Evolutionary conservation across 1,139 yeast species (phyloP).

Genomic region (Zygoascus sp.): DNA sequence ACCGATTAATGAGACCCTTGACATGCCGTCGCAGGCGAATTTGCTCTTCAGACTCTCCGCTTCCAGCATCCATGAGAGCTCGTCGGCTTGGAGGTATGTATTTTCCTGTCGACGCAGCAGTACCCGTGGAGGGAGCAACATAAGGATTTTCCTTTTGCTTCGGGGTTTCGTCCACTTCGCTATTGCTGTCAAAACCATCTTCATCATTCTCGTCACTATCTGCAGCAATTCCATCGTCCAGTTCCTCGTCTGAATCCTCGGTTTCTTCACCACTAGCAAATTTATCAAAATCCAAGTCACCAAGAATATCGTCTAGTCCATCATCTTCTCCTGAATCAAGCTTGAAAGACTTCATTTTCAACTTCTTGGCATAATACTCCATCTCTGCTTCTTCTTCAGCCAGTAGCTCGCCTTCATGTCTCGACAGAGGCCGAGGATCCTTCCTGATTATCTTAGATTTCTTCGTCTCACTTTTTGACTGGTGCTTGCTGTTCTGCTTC

Average conservation of each 20-base stretch:
- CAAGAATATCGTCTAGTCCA: constrained; percentile 65
- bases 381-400: constrained; percentile 72
- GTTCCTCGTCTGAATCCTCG: constrained; percentile 24
- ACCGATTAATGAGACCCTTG: constrained; percentile 77
- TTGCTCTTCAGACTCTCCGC: constrained; percentile 43
- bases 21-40: constrained; percentile 53
- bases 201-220: constrained; percentile 22
- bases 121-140: constrained; percentile 56
- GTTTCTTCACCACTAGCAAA: constrained; percentile 35
- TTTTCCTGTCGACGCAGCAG: constrained; percentile 34
- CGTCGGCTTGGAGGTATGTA: constrained; percentile 82
- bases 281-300: constrained; percentile 63
- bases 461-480: constrained; percentile 20
- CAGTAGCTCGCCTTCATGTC: constrained; percentile 38
- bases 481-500: neutral
- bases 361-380: constrained; percentile 74
- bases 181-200: constrained; percentile 28
- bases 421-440: constrained; percentile 19
- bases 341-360: constrained; percentile 61
- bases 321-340: constrained; percentile 56
- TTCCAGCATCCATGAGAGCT: constrained; percentile 33
- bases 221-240: no score
- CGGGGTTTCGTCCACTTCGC: constrained; percentile 32
- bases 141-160: constrained; percentile 71
- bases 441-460: constrained; percentile 9